These are phyloP conservation scores for Desmodesmus armatus DNA, from an alignment of 139 green algal species.

Conservation along the genomic window DNA sequence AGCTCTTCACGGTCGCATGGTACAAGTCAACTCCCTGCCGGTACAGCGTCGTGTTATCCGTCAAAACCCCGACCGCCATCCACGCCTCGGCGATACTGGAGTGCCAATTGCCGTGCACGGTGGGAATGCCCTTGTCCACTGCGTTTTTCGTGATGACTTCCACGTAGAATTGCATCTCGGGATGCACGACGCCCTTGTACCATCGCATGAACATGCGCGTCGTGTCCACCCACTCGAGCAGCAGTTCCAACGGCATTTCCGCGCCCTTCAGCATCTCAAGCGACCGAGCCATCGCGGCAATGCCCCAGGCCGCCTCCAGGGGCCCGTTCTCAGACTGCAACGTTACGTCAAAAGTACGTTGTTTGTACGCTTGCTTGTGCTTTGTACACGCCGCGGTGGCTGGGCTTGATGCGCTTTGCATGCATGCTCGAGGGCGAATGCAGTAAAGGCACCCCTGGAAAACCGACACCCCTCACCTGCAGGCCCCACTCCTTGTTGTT, in stretches of 20 bases:
- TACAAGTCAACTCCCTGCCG: background rate
- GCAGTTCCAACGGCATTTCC: background rate
- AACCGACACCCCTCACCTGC: background rate
- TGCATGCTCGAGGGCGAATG: background rate
- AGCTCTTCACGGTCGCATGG: constrained; percentile 1
- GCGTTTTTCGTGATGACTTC: background rate
- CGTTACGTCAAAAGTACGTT: background rate
- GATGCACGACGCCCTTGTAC: background rate
- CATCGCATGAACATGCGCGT: background rate
- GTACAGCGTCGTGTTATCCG: background rate
- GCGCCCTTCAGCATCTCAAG: constrained; percentile 31
- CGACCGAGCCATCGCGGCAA: constrained; percentile 6
- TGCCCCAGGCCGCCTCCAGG: constrained; percentile 13
- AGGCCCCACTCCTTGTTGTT: constrained; percentile 22
- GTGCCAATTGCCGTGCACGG: constrained; percentile 31
- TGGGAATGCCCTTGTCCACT: background rate
- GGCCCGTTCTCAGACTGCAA: constrained; percentile 40
- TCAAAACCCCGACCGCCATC: constrained; percentile 25
- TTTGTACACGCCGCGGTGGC: background rate
- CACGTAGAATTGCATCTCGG: constrained; percentile 12
- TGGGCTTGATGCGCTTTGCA: background rate
- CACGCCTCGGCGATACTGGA: constrained; percentile 14
- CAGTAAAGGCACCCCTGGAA: background rate
- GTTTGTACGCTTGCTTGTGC: background rate
- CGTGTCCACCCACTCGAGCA: background rate